Evolutionary conservation across 345 rosid genomes (phyloP).

Genomic region (Linum usitatissimum): DNA sequence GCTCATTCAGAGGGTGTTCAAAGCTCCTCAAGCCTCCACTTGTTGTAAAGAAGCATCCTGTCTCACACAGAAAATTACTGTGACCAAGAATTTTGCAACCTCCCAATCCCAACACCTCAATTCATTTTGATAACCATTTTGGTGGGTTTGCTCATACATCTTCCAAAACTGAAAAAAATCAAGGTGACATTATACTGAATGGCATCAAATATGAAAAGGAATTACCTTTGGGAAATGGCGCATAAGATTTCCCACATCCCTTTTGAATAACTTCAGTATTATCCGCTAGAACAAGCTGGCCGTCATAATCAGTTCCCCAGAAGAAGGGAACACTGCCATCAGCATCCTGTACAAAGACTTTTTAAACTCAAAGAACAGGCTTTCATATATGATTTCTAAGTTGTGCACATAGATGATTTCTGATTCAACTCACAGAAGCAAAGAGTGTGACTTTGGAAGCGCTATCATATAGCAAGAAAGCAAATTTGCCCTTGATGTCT

Average conservation of each 20-base stretch:
- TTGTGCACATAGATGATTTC: too few species aligned
- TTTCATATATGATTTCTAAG: too few species aligned
- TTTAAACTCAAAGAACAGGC: too few species aligned
- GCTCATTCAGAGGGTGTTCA: constrained; percentile 69
- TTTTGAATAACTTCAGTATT: constrained; percentile 56
- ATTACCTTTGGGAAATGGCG: constrained; percentile 91
- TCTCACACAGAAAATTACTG: too few species aligned
- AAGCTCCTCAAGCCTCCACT: constrained; percentile 92
- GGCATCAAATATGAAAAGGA: too few species aligned
- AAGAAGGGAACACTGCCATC: constrained; percentile 79
- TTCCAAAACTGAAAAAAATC: too few species aligned
- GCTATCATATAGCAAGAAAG: constrained; percentile 67
- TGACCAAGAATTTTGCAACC: too few species aligned
- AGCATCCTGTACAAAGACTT: constrained; percentile 42
- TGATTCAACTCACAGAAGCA: constrained; percentile 37
- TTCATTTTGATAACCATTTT: too few species aligned
- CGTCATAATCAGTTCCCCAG: constrained; percentile 86
- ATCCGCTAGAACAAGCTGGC: constrained; percentile 64
- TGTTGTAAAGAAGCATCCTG: constrained; percentile 88
- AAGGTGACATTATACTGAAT: too few species aligned
- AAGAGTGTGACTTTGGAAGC: constrained; percentile 49
- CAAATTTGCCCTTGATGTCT: constrained; percentile 69
- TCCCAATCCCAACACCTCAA: too few species aligned
- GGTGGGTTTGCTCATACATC: too few species aligned
- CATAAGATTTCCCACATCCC: constrained; percentile 88